Percentiles rank a stretch among this genome's conserved stretches.
phyloP scores from a whole-genome alignment of 73 alveolate species.

The Stentor roeselii region DNA sequence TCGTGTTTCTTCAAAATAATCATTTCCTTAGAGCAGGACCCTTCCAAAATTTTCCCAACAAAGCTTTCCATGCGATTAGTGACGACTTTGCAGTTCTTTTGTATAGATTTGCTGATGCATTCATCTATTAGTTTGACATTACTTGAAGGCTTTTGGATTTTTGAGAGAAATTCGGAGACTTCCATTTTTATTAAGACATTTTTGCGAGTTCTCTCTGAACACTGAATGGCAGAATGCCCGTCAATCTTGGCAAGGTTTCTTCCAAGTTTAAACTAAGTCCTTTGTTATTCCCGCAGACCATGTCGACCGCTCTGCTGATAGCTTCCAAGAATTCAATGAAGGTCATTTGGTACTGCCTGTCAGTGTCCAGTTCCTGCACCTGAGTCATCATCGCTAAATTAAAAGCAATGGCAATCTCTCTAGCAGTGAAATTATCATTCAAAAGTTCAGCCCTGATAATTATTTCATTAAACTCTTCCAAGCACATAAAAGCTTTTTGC shows the following conservation, averaged over 20 bases:
- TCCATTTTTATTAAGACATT: not conserved
- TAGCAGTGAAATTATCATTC: slow-evolving; percentile 67
- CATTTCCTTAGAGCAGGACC: too few relatives aligned
- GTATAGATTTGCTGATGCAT: too few relatives aligned
- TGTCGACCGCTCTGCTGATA: slow-evolving; percentile 63
- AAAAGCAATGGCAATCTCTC: slow-evolving; percentile 58
- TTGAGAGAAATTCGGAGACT: not conserved
- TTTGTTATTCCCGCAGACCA: slow-evolving; percentile 19
- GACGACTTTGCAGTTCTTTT: not conserved
- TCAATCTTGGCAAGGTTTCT: not conserved
- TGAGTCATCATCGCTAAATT: slow-evolving; percentile 71
- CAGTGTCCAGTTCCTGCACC: slow-evolving; percentile 58
- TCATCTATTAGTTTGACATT: too few relatives aligned
- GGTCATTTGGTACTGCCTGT: slow-evolving; percentile 51
- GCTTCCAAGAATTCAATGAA: slow-evolving; percentile 71
- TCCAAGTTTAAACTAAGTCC: not conserved
- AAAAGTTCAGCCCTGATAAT: slow-evolving; percentile 42
- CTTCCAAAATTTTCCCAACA: not conserved
- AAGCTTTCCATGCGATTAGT: not conserved
- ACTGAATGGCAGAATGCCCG: not conserved
- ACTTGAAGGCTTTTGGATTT: not conserved
- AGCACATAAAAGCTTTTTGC: slow-evolving; percentile 59
- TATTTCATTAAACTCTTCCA: slow-evolving; percentile 56
- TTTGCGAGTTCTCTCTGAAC: slow-evolving; percentile 6
- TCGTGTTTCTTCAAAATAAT: too few relatives aligned